Evolutionary conservation across 305 asterid genomes (phyloP).

Genomic region (Solanum hybrid): DNA sequence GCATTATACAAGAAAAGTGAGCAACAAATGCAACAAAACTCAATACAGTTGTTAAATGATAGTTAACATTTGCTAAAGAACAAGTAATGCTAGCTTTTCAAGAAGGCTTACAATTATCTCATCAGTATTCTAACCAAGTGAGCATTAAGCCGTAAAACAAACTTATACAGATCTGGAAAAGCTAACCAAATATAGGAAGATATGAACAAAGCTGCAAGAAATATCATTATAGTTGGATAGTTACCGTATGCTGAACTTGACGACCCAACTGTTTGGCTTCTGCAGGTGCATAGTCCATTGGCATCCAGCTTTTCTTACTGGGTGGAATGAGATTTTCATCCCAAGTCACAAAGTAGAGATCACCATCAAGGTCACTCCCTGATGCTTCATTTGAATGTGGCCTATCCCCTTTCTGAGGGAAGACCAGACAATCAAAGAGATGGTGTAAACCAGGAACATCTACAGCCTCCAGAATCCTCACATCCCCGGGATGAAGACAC

Average conservation of each 20-base stretch:
- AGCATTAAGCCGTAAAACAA: not conserved
- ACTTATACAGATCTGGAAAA: not conserved
- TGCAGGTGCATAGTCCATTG: slow-evolving; percentile 72
- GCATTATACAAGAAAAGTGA: not conserved
- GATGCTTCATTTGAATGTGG: slow-evolving; percentile 96
- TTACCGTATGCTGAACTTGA: slow-evolving; percentile 48
- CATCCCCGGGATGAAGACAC: slow-evolving; percentile 96
- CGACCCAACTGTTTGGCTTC: slow-evolving; percentile 43
- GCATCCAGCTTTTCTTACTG: slow-evolving; percentile 62
- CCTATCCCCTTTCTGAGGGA: slow-evolving; percentile 87
- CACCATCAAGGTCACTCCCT: slow-evolving; percentile 97
- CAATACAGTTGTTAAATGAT: not conserved
- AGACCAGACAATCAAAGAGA: slow-evolving; percentile 74
- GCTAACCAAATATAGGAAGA: not conserved
- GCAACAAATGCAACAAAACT: not conserved
- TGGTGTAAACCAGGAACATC: slow-evolving; percentile 56
- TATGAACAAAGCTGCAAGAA: slow-evolving; percentile 5
- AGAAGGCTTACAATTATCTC: not conserved
- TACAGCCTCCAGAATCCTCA: slow-evolving; percentile 81
- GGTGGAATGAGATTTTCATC: slow-evolving; percentile 88
- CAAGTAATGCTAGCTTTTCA: not conserved
- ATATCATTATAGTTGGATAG: not conserved
- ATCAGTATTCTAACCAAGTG: not conserved
- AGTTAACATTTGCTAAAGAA: not conserved
- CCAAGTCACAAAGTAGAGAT: slow-evolving; percentile 89